A percentile compares a stretch with the other conserved stretches of the same genome.
Evolutionary conservation across 2,329 filamentous ascomycete genomes (phyloP).

Genomic region (Penicillium sp.): DNA sequence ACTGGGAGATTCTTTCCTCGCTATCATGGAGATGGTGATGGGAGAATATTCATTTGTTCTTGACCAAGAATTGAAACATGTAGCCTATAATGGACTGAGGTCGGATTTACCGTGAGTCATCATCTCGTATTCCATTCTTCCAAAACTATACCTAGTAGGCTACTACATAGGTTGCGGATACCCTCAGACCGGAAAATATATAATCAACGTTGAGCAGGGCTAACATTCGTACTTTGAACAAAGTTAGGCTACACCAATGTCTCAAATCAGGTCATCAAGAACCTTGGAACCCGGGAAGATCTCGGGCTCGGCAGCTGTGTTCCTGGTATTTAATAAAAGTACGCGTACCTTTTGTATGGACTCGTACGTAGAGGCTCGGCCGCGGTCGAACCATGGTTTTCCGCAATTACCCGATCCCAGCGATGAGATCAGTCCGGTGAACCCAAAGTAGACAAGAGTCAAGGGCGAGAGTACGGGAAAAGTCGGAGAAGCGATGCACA

Average conservation of each 20-base stretch:
- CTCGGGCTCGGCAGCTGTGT: neutral
- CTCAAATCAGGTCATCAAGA: no score
- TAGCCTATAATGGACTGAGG: no score
- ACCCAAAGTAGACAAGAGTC: conserved; percentile 32
- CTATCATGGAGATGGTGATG: no score
- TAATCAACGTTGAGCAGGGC: neutral
- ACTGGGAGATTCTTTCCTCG: no score
- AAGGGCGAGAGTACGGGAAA: conserved; percentile 22
- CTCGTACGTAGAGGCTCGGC: neutral
- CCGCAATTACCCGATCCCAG: conserved; percentile 25
- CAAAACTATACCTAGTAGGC: neutral
- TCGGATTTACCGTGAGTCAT: neutral
- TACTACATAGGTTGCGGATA: neutral
- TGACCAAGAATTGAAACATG: no score
- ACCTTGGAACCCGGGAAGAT: neutral
- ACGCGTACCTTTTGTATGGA: neutral
- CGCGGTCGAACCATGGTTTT: neutral
- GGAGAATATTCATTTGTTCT: no score
- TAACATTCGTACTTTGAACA: no score
- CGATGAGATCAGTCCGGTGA: conserved; percentile 27
- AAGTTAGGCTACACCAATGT: no score
- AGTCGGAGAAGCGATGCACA: conserved; percentile 15
- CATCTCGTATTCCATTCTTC: neutral
- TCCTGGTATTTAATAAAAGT: neutral
- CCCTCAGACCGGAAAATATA: no score